Percentiles rank a stretch among this genome's conserved stretches.
These are phyloP conservation scores for Chlamydomonas schloesseri DNA, from an alignment of 139 green algal species.

Conservation along the genomic window DNA sequence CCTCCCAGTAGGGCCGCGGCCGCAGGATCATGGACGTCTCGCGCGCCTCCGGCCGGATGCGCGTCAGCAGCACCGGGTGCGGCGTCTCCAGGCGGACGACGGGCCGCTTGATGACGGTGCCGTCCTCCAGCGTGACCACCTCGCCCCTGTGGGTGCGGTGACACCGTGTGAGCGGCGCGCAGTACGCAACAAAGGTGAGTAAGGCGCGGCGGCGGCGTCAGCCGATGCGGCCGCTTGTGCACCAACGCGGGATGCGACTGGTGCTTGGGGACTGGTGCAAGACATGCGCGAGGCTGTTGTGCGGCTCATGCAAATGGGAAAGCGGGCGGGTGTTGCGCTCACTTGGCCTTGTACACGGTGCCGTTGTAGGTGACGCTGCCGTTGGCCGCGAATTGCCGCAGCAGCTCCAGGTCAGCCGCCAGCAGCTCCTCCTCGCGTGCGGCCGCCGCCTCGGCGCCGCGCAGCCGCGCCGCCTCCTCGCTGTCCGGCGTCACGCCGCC, in stretches of 20 bases:
- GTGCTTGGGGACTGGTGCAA: too few species aligned
- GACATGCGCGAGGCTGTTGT: too few species aligned
- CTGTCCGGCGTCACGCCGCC: constrained; percentile 13
- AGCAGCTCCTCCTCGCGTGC: constrained; percentile 67
- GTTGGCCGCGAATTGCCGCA: constrained; percentile 66
- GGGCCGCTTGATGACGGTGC: constrained; percentile 56
- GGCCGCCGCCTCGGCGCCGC: constrained; percentile 13
- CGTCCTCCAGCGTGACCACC: constrained; percentile 36
- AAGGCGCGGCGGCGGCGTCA: too few species aligned
- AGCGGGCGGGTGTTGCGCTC: too few species aligned
- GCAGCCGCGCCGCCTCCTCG: constrained; percentile 21
- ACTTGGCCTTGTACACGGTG: constrained; percentile 50
- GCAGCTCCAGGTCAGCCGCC: constrained; percentile 59
- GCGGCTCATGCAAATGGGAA: too few species aligned
- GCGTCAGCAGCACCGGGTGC: constrained; percentile 73
- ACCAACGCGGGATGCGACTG: too few species aligned
- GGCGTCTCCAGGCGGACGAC: constrained; percentile 70
- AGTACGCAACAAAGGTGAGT: too few species aligned
- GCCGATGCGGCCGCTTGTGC: too few species aligned
- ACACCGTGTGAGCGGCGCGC: too few species aligned
- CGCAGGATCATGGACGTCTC: constrained; percentile 85
- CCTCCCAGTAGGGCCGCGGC: constrained; percentile 71
- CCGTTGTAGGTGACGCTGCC: constrained; percentile 57
- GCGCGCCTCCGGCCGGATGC: constrained; percentile 72
- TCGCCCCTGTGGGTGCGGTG: constrained; percentile 22